Conservation (phyloP, 2,329 filamentous ascomycete species). For the Fusarium robinianum region DNA sequence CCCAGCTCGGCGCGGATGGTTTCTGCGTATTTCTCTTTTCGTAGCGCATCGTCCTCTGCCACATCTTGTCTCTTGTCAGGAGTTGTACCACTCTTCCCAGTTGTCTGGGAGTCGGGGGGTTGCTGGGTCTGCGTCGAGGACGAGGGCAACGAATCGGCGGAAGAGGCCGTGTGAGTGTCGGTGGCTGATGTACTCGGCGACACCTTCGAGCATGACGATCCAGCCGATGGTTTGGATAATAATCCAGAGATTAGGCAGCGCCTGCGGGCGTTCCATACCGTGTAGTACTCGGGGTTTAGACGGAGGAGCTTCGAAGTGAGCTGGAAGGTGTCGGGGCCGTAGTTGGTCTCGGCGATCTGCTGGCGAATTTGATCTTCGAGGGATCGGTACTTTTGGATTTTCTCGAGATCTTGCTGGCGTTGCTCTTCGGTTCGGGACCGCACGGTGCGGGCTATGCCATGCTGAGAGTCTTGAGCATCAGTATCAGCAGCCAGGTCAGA, state of each 20-base stretch:
- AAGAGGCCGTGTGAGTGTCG: conserved; percentile 65
- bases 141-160: conserved; percentile 60
- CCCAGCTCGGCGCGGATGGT: conserved; percentile 73
- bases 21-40: conserved; percentile 45
- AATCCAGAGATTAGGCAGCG: conserved; percentile 65
- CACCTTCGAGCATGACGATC: conserved; percentile 58
- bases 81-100: conserved; percentile 61
- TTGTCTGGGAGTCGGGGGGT: conserved; percentile 51
- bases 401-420: conserved; percentile 70
- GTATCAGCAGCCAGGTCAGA: conserved; percentile 35
- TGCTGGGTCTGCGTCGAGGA: conserved; percentile 57
- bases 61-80: conserved; percentile 34
- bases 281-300: conserved; percentile 87
- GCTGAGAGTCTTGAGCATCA: conserved; percentile 59
- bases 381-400: conserved; percentile 75
- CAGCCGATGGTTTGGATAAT: conserved; percentile 58
- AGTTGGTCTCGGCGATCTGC: conserved; percentile 49
- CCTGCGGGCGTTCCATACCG: conserved; percentile 87
- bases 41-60: conserved; percentile 12
- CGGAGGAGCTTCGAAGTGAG: conserved; percentile 74
- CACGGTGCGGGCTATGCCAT: conserved; percentile 77
- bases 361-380: conserved; percentile 70
- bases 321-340: conserved; percentile 62
- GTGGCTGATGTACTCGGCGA: conserved; percentile 58
- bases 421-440: conserved; percentile 69